phyloP scores from a whole-genome alignment of 352 stramenopile genomes.

The Phytophthora colocasiae region DNA sequence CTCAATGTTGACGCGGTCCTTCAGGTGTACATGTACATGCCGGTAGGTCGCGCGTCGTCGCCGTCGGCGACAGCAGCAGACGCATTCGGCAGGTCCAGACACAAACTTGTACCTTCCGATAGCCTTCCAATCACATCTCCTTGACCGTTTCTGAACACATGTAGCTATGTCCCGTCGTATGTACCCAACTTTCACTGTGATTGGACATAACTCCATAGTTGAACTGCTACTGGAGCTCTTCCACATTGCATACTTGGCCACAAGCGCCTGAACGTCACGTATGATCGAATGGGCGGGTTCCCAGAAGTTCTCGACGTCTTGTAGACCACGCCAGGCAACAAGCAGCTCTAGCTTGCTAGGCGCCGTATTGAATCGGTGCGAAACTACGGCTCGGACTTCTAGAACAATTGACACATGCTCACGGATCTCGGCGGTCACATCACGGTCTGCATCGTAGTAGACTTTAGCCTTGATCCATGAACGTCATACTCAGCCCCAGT shows the following conservation, averaged over 20 bases:
- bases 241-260: constrained; percentile 10
- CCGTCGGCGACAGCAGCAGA: no score
- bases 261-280: constrained; percentile 7
- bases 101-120: no score
- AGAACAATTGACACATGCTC: constrained; percentile 12
- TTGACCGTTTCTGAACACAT: no score
- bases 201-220: background rate
- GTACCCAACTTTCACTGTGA: no score
- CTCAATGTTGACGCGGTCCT: no score
- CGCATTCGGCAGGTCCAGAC: no score
- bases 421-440: constrained; percentile 17
- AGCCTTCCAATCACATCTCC: no score
- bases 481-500: constrained; percentile 12
- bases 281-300: constrained; percentile 11
- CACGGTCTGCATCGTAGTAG: constrained; percentile 6
- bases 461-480: constrained; percentile 7
- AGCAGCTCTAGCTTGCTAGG: constrained; percentile 9
- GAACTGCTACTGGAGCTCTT: no score
- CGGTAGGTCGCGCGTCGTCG: no score
- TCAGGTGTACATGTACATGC: no score
- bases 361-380: background rate
- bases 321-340: constrained; percentile 17
- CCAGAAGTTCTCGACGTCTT: constrained; percentile 18
- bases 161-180: no score
- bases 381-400: constrained; percentile 2